Evolutionary conservation across 2,329 filamentous ascomycete genomes (phyloP).

Genomic region (Macrophomina tecta): DNA sequence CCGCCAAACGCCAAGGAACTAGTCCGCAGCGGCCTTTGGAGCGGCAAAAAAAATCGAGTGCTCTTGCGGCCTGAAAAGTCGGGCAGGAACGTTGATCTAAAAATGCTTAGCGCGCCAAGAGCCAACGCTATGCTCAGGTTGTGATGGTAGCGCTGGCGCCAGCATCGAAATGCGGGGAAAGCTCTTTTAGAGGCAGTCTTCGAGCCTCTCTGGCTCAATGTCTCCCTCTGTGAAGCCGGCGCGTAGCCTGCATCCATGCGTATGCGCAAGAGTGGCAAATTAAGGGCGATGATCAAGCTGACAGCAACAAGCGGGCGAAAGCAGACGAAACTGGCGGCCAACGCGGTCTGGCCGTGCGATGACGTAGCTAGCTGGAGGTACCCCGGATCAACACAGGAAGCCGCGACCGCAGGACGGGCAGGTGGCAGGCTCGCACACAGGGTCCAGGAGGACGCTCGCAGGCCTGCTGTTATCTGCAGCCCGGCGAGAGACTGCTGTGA

Average conservation of each 20-base stretch:
- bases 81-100: neutral
- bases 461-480: neutral
- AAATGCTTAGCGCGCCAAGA: neutral
- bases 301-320: neutral
- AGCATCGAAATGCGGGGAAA: conserved; percentile 23
- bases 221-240: neutral
- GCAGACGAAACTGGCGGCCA: neutral
- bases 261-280: neutral
- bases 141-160: conserved; percentile 13
- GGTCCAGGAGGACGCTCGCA: neutral
- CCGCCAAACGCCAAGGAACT: conserved; percentile 13
- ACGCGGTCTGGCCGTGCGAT: conserved; percentile 1
- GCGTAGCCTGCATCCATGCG: neutral
- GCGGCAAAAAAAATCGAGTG: conserved; percentile 17
- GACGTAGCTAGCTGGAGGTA: conserved; percentile 18
- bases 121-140: conserved; percentile 2
- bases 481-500: neutral
- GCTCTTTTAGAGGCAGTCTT: neutral
- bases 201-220: neutral
- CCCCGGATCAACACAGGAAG: conserved; percentile 22
- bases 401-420: neutral
- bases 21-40: neutral
- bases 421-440: neutral
- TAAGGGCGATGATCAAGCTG: neutral
- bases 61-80: neutral